A percentile compares a stretch with the other conserved stretches of the same genome.
These are phyloP conservation scores for Metarhizium rileyi DNA, from an alignment of 2,329 filamentous ascomycete species.

Conservation along the genomic window DNA sequence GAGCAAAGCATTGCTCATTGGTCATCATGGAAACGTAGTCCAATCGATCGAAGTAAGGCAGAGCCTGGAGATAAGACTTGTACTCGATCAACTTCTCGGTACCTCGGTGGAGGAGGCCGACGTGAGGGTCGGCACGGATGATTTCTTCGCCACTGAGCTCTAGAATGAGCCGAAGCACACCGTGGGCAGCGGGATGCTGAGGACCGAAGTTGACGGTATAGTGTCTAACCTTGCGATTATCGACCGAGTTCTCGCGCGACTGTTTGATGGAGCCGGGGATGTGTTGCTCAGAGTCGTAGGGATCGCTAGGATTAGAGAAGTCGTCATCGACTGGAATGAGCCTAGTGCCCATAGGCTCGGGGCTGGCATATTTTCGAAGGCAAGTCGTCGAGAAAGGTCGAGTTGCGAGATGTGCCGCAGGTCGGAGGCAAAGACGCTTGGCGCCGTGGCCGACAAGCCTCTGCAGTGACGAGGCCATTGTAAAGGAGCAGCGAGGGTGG, in stretches of 20 bases:
- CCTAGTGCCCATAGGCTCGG: conserved; percentile 42
- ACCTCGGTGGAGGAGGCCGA: conserved; percentile 89
- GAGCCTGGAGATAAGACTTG: conserved; percentile 95
- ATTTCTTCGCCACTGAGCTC: conserved; percentile 98
- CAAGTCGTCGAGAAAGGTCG: conserved; percentile 58
- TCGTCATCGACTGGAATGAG: conserved; percentile 56
- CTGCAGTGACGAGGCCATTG: conserved; percentile 59
- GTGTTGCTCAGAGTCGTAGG: conserved; percentile 36
- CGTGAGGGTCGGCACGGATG: conserved; percentile 89
- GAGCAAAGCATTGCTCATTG: conserved; percentile 94
- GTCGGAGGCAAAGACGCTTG: conserved; percentile 54
- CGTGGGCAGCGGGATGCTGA: conserved; percentile 96
- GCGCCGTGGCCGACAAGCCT: conserved; percentile 63
- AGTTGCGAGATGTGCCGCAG: conserved; percentile 25
- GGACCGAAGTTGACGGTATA: conserved; percentile 99
- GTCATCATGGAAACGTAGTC: conserved; percentile 99
- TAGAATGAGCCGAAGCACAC: conserved; percentile 92
- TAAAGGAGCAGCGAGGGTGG: conserved; percentile 17
- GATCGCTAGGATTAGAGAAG: conserved; percentile 45
- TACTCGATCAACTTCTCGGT: conserved; percentile 99
- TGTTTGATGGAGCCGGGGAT: conserved; percentile 34
- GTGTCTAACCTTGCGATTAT: conserved; percentile 81
- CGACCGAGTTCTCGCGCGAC: conserved; percentile 37
- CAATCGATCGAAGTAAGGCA: conserved; percentile 97
- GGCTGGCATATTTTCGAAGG: conserved; percentile 52